Base-by-base conservation (phyloP, 805 yeast genomes). In the Lipomyces orientalis region DNA sequence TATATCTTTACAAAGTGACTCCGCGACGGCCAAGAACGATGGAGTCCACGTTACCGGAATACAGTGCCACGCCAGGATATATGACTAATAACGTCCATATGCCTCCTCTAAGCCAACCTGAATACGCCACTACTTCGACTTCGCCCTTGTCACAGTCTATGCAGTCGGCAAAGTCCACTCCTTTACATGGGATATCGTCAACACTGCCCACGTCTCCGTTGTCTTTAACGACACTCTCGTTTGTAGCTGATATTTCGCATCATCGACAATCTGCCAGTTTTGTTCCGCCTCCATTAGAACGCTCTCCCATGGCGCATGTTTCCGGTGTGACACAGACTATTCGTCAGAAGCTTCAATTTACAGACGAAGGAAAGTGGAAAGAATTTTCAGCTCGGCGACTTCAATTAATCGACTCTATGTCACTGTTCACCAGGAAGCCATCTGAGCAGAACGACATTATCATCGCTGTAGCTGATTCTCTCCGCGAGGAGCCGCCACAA, bases 361-460 rank as follows among this genome's bases (percentile, higher is more conserved):
- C 82, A 9, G 97, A 95, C 77, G 97, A 91, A 68, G 82, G 86
- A 54, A 83, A 85, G 64, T 95, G 99, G 99, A 91, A 91, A 76
- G 85, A 87, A 73, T 94, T 95, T 77, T 89, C 95, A 16, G 91
- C 96, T 1, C 83, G 98, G 65, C 81, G 99, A 67, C 81, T 95
- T 33, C 97, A 93, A 78, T 82, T 95, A 64, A 95, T 95, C 54
- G 98, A 93, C 76, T 85, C 89, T 25, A 83, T 84, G 78, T 82
- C 86, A 60, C 79, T 87, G 64, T 84, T 87, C 69, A 79, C 86
- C 22, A 86, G 86, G 71, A 93, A 93, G 81, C 98, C 98, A 8
- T 86, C 92, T 66, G 98, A 95, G 76, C 99, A 94, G 77, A 98
- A 94, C 72, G 86, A 85, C 37, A 89, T 89, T 72, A 93, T 95